phyloP scores from a whole-genome alignment of 148 eudicot species.

The Tetragonia tetragonoides region DNA sequence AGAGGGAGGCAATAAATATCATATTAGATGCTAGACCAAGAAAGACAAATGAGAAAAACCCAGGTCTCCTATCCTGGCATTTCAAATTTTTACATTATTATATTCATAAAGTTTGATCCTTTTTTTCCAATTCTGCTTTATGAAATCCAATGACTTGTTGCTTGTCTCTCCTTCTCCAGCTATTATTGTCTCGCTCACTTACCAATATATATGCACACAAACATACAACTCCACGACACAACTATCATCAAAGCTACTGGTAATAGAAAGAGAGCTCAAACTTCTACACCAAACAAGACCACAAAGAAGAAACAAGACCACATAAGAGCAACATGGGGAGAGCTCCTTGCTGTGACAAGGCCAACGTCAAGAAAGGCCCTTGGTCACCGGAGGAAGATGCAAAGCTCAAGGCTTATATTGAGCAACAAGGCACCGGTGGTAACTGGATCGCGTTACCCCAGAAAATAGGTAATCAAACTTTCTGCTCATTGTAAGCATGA shows the following conservation, averaged over 20 bases:
- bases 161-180: slow-evolving; percentile 59
- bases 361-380: slow-evolving; percentile 65
- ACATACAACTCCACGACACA: slow-evolving; percentile 23
- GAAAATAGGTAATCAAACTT: slow-evolving; percentile 43
- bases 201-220: slow-evolving; percentile 24
- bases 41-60: slow-evolving; percentile 60
- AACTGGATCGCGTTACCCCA: slow-evolving; percentile 65
- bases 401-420: slow-evolving; percentile 48
- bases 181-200: slow-evolving; percentile 44
- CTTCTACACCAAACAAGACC: slow-evolving; percentile 8
- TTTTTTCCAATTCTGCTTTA: slow-evolving; percentile 36
- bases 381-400: slow-evolving; percentile 73
- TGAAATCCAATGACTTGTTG: slow-evolving; percentile 47
- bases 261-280: neutral
- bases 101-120: slow-evolving; percentile 31
- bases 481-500: neutral
- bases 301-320: neutral
- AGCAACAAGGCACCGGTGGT: slow-evolving; percentile 52
- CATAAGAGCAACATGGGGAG: slow-evolving; percentile 40
- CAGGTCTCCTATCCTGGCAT: slow-evolving; percentile 42
- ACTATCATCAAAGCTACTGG: slow-evolving; percentile 7
- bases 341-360: slow-evolving; percentile 68
- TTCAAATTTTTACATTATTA: slow-evolving; percentile 38
- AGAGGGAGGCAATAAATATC: slow-evolving; percentile 11
- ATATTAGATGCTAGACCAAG: slow-evolving; percentile 53